phyloP scores from a whole-genome alignment of 2,329 filamentous ascomycete genomes.

The Neophaeococcomyces mojaviensis region DNA sequence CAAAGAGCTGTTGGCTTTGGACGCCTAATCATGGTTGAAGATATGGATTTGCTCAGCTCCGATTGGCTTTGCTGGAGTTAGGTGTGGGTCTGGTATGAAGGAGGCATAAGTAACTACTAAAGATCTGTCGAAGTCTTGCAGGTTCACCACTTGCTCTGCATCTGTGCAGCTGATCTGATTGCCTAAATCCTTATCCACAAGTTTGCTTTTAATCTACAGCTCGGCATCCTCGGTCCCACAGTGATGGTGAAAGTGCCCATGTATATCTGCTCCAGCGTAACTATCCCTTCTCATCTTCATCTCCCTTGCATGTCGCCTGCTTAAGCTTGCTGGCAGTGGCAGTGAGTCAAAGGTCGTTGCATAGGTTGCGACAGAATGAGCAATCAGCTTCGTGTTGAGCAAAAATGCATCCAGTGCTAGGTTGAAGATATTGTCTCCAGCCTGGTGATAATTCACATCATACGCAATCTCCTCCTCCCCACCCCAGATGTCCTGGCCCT shows the following conservation, averaged over 20 bases:
- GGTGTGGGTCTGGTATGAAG: too few species aligned
- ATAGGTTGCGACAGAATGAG: constrained; percentile 65
- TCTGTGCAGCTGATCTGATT: too few species aligned
- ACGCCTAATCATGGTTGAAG: too few species aligned
- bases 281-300: neutral
- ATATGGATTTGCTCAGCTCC: too few species aligned
- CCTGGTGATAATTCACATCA: constrained; percentile 51
- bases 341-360: constrained; percentile 31
- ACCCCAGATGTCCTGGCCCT: constrained; percentile 62
- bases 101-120: too few species aligned
- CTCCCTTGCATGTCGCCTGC: neutral
- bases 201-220: too few species aligned
- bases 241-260: neutral
- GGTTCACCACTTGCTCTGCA: too few species aligned
- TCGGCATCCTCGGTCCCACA: neutral
- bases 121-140: too few species aligned
- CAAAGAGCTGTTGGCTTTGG: too few species aligned
- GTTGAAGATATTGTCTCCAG: constrained; percentile 47
- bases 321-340: constrained; percentile 1
- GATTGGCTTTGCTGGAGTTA: too few species aligned
- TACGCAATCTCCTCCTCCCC: constrained; percentile 55
- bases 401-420: constrained; percentile 48
- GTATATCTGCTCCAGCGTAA: neutral
- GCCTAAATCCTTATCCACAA: too few species aligned
- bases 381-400: constrained; percentile 53